Conservation (phyloP, 495 filamentous ascomycete genomes). For the Pseudotulostoma volvatum region DNA sequence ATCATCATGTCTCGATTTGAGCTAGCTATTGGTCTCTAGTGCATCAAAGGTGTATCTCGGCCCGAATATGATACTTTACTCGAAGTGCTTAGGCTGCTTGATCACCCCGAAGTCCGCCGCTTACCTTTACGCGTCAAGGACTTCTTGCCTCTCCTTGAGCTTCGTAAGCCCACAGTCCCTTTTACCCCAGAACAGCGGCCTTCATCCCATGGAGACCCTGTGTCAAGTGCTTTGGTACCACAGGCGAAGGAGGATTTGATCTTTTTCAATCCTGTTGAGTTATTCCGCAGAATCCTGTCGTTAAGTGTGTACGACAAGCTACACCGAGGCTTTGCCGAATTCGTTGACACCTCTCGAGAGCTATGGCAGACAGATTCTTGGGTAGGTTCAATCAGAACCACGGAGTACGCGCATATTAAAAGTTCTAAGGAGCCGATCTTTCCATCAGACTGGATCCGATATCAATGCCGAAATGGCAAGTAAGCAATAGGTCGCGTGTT, state of each 20-base stretch:
- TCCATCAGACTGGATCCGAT: background rate
- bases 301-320: background rate
- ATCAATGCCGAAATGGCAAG: no score
- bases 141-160: background rate
- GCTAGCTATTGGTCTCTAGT: no score
- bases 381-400: background rate
- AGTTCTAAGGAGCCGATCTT: background rate
- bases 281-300: background rate
- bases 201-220: background rate
- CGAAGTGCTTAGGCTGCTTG: no score
- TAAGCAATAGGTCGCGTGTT: no score
- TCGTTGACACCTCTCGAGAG: background rate
- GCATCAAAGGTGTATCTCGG: no score
- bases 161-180: background rate
- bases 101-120: no score
- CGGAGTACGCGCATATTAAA: background rate
- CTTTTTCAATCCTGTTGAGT: background rate
- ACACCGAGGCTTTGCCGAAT: background rate
- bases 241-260: background rate
- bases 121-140: background rate
- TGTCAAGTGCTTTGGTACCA: background rate
- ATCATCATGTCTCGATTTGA: no score
- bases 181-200: background rate
- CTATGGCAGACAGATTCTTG: background rate
- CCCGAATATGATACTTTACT: no score